A percentile compares a stretch with the other conserved stretches of the same genome.
These are phyloP conservation scores for Pittosporum tobira DNA, from an alignment of 129 eudicot genomes.

Conservation along the genomic window DNA sequence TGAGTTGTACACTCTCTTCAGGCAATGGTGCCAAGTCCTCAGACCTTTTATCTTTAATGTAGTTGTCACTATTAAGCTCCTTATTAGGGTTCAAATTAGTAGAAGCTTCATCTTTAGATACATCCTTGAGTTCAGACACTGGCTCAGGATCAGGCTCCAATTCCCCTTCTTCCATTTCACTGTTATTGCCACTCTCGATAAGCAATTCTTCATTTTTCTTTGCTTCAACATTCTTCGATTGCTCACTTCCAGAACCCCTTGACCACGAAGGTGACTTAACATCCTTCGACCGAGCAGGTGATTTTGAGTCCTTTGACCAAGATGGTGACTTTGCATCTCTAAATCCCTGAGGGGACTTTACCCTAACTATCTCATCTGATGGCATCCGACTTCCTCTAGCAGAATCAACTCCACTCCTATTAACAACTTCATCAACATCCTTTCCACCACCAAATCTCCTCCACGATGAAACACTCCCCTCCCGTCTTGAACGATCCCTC, in stretches of 20 bases:
- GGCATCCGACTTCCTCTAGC: constrained; percentile 38
- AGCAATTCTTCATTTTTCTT: constrained; percentile 58
- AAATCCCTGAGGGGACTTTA: constrained; percentile 51
- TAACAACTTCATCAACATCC: constrained; percentile 53
- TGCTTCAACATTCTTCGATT: constrained; percentile 60
- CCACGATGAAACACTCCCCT: constrained; percentile 77
- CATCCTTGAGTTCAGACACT: constrained; percentile 16
- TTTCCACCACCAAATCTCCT: constrained; percentile 52
- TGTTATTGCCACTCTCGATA: constrained; percentile 52
- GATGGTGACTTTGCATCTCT: constrained; percentile 30
- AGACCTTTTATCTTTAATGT: constrained; percentile 17
- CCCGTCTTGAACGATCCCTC: constrained; percentile 73
- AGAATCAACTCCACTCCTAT: constrained; percentile 44
- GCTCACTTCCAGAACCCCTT: constrained; percentile 84
- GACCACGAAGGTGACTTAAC: constrained; percentile 80
- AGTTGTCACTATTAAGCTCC: constrained; percentile 19
- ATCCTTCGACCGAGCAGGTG: constrained; percentile 50
- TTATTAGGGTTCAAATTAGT: constrained; percentile 11
- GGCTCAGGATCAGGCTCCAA: constrained; percentile 71
- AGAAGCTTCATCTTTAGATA: constrained; percentile 27
- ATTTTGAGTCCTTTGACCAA: constrained; percentile 24
- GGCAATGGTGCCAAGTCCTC: constrained; percentile 18
- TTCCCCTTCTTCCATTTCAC: constrained; percentile 97
- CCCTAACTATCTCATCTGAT: constrained; percentile 45
- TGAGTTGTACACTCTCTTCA: constrained; percentile 23